A percentile compares a stretch with the other conserved stretches of the same genome.
These are phyloP conservation scores for Xylaria telfairii DNA, from an alignment of 495 filamentous ascomycete species.

Conservation along the genomic window DNA sequence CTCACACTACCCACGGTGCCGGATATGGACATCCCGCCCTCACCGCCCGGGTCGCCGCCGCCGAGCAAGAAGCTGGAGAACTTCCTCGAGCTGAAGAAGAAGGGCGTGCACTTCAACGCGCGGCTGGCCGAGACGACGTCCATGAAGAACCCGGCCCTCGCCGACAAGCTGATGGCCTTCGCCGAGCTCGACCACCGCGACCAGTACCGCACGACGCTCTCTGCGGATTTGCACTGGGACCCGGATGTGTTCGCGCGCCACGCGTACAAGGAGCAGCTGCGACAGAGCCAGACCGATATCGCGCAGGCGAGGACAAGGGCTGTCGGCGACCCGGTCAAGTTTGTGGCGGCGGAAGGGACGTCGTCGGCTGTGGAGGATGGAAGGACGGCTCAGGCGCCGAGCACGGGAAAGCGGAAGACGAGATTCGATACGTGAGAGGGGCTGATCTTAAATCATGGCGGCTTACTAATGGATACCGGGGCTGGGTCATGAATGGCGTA, in stretches of 20 bases:
- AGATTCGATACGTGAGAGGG: slow-evolving; percentile 56
- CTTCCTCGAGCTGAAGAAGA: slow-evolving; percentile 84
- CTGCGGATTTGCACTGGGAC: slow-evolving; percentile 70
- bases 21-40: slow-evolving; percentile 81
- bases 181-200: slow-evolving; percentile 66
- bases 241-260: slow-evolving; percentile 67
- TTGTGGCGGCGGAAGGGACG: slow-evolving; percentile 63
- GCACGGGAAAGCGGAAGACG: slow-evolving; percentile 53
- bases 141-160: slow-evolving; percentile 79
- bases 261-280: slow-evolving; percentile 77
- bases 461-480: background rate
- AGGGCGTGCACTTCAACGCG: slow-evolving; percentile 90
- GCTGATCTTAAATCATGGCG: background rate
- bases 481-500: background rate
- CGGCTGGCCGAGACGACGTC: slow-evolving; percentile 73
- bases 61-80: slow-evolving; percentile 77
- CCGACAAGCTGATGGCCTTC: slow-evolving; percentile 81
- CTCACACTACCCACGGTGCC: slow-evolving; percentile 84
- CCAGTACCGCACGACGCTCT: slow-evolving; percentile 80
- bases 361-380: slow-evolving; percentile 31
- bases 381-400: slow-evolving; percentile 39
- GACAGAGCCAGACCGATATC: slow-evolving; percentile 66
- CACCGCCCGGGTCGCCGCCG: slow-evolving; percentile 82
- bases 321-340: slow-evolving; percentile 68
- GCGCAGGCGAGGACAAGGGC: slow-evolving; percentile 60